These are phyloP conservation scores for Gossypium gossypioides DNA, from an alignment of 441 rosid species.

Conservation along the genomic window DNA sequence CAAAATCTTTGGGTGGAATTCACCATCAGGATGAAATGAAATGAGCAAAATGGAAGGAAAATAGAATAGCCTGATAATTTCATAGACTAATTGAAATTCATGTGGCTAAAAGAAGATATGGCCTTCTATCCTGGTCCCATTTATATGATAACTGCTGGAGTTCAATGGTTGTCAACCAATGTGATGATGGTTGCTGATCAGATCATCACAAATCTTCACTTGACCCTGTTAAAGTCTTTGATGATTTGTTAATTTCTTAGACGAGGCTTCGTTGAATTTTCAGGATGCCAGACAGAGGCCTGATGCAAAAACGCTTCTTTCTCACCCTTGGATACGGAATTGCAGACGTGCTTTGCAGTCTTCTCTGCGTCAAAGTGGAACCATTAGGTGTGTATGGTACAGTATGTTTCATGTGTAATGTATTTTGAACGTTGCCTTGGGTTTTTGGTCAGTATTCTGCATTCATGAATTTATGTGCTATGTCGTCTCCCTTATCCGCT, in stretches of 20 bases:
- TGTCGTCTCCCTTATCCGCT: neutral
- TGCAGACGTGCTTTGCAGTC: slow-evolving; percentile 84
- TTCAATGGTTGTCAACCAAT: neutral
- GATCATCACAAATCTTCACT: neutral
- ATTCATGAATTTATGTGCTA: neutral
- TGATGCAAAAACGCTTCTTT: slow-evolving; percentile 93
- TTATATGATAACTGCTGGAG: neutral
- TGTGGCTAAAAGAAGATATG: neutral
- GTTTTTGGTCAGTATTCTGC: neutral
- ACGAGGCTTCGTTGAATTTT: slow-evolving; percentile 19
- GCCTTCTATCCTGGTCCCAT: neutral
- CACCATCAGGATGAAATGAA: neutral
- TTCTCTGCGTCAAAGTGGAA: slow-evolving; percentile 72
- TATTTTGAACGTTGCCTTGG: neutral
- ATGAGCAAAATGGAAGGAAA: neutral
- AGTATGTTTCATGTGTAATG: neutral
- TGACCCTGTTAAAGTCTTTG: neutral
- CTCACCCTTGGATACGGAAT: slow-evolving; percentile 97
- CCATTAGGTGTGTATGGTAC: slow-evolving; percentile 40
- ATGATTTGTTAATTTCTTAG: neutral
- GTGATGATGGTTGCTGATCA: neutral
- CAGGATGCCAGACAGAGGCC: slow-evolving; percentile 99
- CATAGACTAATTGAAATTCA: neutral
- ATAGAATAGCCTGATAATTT: neutral
- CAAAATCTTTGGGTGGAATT: neutral